Percentiles rank a stretch among this genome's conserved stretches.
These are phyloP conservation scores for Clarireedia homoeocarpa DNA, from an alignment of 2,329 filamentous ascomycete genomes.

Conservation along the genomic window DNA sequence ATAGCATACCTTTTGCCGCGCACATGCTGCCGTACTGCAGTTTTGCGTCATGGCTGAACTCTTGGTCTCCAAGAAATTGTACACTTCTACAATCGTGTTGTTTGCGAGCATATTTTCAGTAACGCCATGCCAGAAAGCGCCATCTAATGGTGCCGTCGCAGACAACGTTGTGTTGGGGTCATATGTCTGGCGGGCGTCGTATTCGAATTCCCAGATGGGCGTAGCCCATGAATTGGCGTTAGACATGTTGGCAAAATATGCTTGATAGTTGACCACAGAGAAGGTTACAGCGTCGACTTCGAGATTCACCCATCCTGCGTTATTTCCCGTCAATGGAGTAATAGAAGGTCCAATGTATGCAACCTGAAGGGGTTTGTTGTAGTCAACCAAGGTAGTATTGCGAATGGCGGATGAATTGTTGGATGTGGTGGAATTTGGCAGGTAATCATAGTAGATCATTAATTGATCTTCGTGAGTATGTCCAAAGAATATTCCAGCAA, in stretches of 20 bases:
- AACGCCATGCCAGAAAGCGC: constrained; percentile 26
- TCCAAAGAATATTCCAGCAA: constrained; percentile 29
- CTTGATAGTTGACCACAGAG: constrained; percentile 24
- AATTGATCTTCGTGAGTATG: constrained; percentile 31
- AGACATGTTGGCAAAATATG: constrained; percentile 25
- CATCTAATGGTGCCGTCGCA: constrained; percentile 21
- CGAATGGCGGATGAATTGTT: neutral
- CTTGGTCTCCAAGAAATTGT: constrained; percentile 25
- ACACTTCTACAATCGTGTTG: constrained; percentile 20
- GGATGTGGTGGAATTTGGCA: constrained; percentile 1
- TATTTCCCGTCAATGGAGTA: constrained; percentile 25
- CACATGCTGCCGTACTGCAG: constrained; percentile 17
- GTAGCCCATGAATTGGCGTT: constrained; percentile 21
- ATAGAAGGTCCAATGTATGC: constrained; percentile 25
- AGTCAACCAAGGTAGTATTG: constrained; percentile 22
- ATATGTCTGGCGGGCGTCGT: constrained; percentile 22
- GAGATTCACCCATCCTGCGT: constrained; percentile 25
- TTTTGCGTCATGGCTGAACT: constrained; percentile 13
- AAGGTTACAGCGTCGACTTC: constrained; percentile 25
- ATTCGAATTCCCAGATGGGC: constrained; percentile 28
- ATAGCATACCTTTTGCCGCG: constrained; percentile 26
- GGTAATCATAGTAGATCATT: constrained; percentile 27
- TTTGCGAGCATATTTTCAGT: constrained; percentile 24
- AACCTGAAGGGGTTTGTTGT: constrained; percentile 20
- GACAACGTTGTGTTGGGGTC: constrained; percentile 18